Evolutionary conservation across 768 basidiomycete species (phyloP), one percentile per base, ranked within the genome.

Genomic region (Cyclocybe aegerita): DNA sequence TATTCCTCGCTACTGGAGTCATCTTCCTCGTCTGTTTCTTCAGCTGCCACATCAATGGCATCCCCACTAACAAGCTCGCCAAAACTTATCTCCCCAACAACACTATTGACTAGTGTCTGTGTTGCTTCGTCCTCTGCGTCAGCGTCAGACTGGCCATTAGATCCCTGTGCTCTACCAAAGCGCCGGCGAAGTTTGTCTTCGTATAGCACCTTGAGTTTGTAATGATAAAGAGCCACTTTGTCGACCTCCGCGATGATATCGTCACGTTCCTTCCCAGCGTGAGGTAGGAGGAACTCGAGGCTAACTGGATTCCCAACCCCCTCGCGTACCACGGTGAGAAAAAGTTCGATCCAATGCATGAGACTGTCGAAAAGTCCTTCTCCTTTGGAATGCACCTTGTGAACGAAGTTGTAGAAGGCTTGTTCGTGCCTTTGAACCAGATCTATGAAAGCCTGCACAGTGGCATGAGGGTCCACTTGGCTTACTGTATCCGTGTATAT

Each of bases 321-420:
- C 53, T 95, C 93, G 9, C 97, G 88, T 41, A 94, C 82, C 47
- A 90, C 81, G 17, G 88, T 89, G 52, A 98, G 77, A 74, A 98
- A 98, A 33, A 91, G 81, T 68, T 98, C 95, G 66, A 97, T 88
- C 97, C 97, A 99, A 35, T 77, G 81, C 93, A 98, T 98, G 50
- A 99, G 83, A 60, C 79, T 83, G 61, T 94, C 89, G 66, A 99
- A 99, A 9, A 99, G 78, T 15, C 86, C 88, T 62, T 94, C 88
- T 33, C 97, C 97, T 65, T 98, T 98, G 39, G 93, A 87, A 63
- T 99, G 97, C 1, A 99, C 97, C 59, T 96, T 97, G 80, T 99
- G 93, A 23, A 99, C 95, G 64, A 99, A 99, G 50, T 79, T 77
- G 75, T 99, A 99, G 73, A 98, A 98, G 0, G 93, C 72, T 62